Base-by-base conservation (phyloP, 371 early-diverging fungal genomes). In the Catenaria anguillulae region DNA sequence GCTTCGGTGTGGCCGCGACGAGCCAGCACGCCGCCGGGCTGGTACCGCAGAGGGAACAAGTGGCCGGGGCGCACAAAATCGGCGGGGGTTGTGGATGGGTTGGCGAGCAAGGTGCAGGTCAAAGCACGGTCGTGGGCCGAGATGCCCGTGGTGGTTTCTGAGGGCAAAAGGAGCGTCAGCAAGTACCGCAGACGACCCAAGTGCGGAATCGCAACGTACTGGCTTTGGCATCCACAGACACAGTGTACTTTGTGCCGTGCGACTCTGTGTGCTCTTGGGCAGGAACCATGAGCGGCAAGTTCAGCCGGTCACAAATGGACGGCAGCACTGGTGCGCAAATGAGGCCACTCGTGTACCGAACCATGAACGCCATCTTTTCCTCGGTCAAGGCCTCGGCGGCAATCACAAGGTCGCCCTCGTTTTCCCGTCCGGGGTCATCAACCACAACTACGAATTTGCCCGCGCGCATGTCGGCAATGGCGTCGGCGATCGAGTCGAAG, bases 1-100 rank as follows among this genome's bases (percentile, higher is more conserved):
- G 96, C 93, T 67, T 97, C 97, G 19, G 96, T 97, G 65, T 97
- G 97, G 0, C 97, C 96, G 15, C 84, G 79, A 15, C 96, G 85
- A 56, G 76, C 73, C 48, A 93, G 68, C 2, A 88, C 84, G 1
- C 95, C 94, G 42, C 85, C 85, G 37, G 77, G 77, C 29, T 81
- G 79, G 35, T 87, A 81, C 31, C 91, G 83, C 62, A 97, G 77
- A 24, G 97, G 97, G 34, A 97, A 77, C 42, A 95, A 84, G 70
- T 97, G 97, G 8, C 97, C 97, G 0, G 96, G 97, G 60, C 90
- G 81, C 60, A 78, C 76, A 63, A 97, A 89, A 46, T 84, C 86
- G n/a, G 72, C 69, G 5, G 89, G 79, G n/a, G 69, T 64, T 12
- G 76, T 73, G 13, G 71, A 73, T 12, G 82, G 78, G 68, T 88